These are phyloP conservation scores for Mollisiaceae sp. DNA, from an alignment of 2,329 filamentous ascomycete species.

Conservation along the genomic window DNA sequence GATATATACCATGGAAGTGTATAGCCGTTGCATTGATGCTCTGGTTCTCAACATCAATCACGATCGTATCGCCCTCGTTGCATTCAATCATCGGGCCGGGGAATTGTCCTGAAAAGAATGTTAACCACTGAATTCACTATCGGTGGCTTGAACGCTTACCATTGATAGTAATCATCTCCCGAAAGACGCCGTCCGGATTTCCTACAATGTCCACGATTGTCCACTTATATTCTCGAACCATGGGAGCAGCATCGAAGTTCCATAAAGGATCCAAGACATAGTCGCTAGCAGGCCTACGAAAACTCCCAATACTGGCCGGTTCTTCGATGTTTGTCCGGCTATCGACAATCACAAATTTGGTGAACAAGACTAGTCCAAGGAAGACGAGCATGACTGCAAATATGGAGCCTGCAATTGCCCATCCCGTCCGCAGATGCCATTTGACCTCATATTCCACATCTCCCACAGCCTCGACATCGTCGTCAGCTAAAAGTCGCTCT, in stretches of 20 bases:
- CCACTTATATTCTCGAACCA: constrained; percentile 64
- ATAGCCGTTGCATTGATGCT: constrained; percentile 67
- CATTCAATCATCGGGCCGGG: constrained; percentile 75
- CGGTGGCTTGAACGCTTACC: background rate
- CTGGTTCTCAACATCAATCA: constrained; percentile 72
- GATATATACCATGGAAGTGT: constrained; percentile 80
- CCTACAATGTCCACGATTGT: constrained; percentile 60
- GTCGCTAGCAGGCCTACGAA: constrained; percentile 48
- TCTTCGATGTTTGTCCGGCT: constrained; percentile 22
- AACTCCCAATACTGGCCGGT: constrained; percentile 28
- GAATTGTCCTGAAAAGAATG: constrained; percentile 57
- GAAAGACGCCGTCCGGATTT: constrained; percentile 64
- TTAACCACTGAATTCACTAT: background rate
- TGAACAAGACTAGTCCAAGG: constrained; percentile 32
- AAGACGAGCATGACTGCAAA: constrained; percentile 32
- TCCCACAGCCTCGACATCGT: constrained; percentile 25
- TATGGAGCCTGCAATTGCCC: constrained; percentile 36
- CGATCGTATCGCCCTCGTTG: constrained; percentile 73
- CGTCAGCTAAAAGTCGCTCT: constrained; percentile 34
- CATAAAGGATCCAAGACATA: constrained; percentile 64
- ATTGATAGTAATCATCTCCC: constrained; percentile 72
- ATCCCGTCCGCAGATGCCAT: constrained; percentile 41
- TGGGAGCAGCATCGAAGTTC: constrained; percentile 56
- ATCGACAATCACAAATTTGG: constrained; percentile 34
- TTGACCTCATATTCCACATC: constrained; percentile 34